Conservation (phyloP, 306 rosid genomes). For the Sesbania bispinosa region DNA sequence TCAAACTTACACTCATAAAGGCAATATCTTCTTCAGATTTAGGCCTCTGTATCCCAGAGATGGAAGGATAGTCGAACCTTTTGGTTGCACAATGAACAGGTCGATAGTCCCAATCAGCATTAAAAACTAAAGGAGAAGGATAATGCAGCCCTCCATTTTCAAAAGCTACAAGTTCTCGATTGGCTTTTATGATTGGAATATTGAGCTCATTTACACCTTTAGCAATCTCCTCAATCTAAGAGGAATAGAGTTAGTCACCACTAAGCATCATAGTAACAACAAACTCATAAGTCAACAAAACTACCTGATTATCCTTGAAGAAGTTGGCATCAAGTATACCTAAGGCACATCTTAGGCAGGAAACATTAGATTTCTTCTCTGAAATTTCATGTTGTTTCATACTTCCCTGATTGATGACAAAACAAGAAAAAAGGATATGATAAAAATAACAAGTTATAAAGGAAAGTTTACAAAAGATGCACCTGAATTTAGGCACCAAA, state of each 20-base stretch:
- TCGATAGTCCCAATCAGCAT: constrained; percentile 49
- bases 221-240: constrained; percentile 51
- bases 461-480: too few species aligned
- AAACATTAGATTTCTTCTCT: constrained; percentile 5
- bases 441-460: not conserved
- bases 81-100: not conserved
- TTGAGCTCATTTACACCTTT: constrained; percentile 50
- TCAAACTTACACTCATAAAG: constrained; percentile 62
- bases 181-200: constrained; percentile 51
- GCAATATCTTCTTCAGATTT: constrained; percentile 65
- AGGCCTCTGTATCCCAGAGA: constrained; percentile 42
- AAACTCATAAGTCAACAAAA: constrained; percentile 3
- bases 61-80: constrained; percentile 51
- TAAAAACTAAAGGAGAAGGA: constrained; percentile 58
- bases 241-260: not conserved
- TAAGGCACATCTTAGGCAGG: constrained; percentile 46
- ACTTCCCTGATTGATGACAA: constrained; percentile 45
- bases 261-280: not conserved
- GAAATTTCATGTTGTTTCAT: constrained; percentile 28
- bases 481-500: not conserved
- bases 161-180: constrained; percentile 57
- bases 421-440: not conserved
- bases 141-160: constrained; percentile 61
- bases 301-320: constrained; percentile 53
- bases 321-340: constrained; percentile 62